Percentiles rank a stretch among this genome's conserved stretches.
phyloP scores from a whole-genome alignment of 805 yeast species.

The Diddensiella transvaalensis region DNA sequence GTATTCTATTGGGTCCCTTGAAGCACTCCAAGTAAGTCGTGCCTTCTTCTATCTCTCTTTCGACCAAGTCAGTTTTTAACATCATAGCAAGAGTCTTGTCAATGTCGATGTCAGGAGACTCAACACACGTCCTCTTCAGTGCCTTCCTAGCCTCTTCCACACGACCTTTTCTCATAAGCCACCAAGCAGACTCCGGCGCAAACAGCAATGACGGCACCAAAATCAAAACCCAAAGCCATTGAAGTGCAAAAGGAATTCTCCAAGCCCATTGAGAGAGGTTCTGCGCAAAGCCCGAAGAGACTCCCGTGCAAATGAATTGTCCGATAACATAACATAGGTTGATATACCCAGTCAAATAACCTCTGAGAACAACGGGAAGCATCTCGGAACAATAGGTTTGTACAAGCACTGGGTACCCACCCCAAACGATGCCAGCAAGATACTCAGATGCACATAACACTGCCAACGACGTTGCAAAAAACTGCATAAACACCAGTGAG shows the following conservation, averaged over 20 bases:
- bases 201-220: slow-evolving; percentile 38
- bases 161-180: slow-evolving; percentile 44
- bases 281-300: slow-evolving; percentile 37
- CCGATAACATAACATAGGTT: slow-evolving; percentile 56
- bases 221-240: slow-evolving; percentile 58
- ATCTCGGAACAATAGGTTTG: slow-evolving; percentile 53
- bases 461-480: slow-evolving; percentile 41
- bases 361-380: slow-evolving; percentile 47
- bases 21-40: slow-evolving; percentile 12
- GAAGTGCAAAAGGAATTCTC: slow-evolving; percentile 52
- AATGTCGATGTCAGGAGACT: slow-evolving; percentile 33
- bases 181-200: slow-evolving; percentile 57
- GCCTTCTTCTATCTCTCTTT: slow-evolving; percentile 12
- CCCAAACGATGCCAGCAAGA: slow-evolving; percentile 44
- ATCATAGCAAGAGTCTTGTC: slow-evolving; percentile 16
- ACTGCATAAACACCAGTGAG: slow-evolving; percentile 42
- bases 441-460: slow-evolving; percentile 38
- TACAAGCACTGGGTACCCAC: slow-evolving; percentile 47
- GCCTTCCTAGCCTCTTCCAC: slow-evolving; percentile 42
- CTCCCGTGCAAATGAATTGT: slow-evolving; percentile 52
- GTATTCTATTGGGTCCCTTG: slow-evolving; percentile 13
- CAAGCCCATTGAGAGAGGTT: slow-evolving; percentile 38
- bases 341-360: slow-evolving; percentile 46
- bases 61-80: slow-evolving; percentile 36
- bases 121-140: slow-evolving; percentile 40